Evolutionary conservation across 75 land plant species (phyloP), one percentile per base, ranked within the genome.

Genomic region (Picea glauca): DNA sequence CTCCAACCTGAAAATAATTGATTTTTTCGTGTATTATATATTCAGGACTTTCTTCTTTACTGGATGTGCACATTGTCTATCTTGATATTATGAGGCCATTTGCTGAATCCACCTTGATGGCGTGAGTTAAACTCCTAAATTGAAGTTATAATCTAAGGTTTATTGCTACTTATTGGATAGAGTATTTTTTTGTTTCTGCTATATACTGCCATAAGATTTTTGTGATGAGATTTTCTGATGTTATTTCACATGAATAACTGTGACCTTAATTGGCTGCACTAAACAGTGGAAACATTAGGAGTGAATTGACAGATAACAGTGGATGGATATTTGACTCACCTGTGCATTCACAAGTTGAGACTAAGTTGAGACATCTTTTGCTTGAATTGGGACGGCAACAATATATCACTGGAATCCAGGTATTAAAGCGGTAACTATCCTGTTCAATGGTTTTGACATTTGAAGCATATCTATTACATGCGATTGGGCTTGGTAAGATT

Each of bases 61-160:
- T 96, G 82, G 84, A 90, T 89, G 91, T 86, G 59, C 86, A 85
- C 13, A 86, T 96, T 61, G 87, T 83, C 20, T 96, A 96, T 83
- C 74, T 92, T 59, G 95, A 96, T 46, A 85, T 96, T 68, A 94
- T 96, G 99, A 89, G 94, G 62, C 99, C 99, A 81, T 96, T 93
- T 89, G 99, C 99, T 76, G 99, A 94, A 81, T 76, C 93, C 54
- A 86, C 90, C 63, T 68, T 96, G 54, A 80, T 76, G 83, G 88
- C 86, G 99, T 96, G 57, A 76, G 93, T 84, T 46, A 20, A 43
- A 72, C 40, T 58, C 23, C 35, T 20, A 70, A 70, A 20, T 20
- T 70, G 43, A 70, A 38, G 54, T 9, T 70, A 20, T 70, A 43
- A 7, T 70, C 43, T n/a, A 70, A 40, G 13, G 56, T 70, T 70